Evolutionary conservation across 73 alveolate genomes (phyloP), one percentile per base, ranked within the genome.

Genomic region (Paramecium sonneborni): DNA sequence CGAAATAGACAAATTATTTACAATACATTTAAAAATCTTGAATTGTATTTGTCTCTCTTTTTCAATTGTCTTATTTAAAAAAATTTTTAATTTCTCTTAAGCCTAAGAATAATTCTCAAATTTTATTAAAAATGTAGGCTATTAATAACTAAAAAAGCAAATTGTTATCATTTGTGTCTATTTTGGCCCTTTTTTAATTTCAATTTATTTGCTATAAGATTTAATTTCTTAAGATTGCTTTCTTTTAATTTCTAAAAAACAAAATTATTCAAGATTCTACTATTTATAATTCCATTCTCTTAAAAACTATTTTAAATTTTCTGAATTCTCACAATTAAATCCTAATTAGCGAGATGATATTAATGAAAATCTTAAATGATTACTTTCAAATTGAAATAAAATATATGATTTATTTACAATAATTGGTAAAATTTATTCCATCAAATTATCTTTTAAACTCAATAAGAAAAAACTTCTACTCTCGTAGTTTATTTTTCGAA

Each of bases 391-490:
- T 62, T 62, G 24, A 62, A 26, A 62, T 62, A 62, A 62, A 6
- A 62, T 62, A 32, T 30, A 62, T 1, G 84, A 62, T 12, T 62
- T 62, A 62, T 62, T 62, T 62, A 62, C 84, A 62, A 62, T 62
- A 3, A 62, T 62, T 26, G 84, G 84, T 12, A 62, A 62, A 2
- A 62, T 62, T 26, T 62, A 30, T 62, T 62, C 84, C 84, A 26
- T 30, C 18, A 62, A 32, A 32, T 62, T 62, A 62, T 62, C 84
- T 3, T 62, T 62, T 30, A 62, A 62, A 62, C 84, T 62, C 26
- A 62, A 32, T 62, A 26, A 62, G 24, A 62, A 62, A 26, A 26
- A 62, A 3, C 84, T 62, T 2, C 84, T 15, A 62, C 84, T 62
- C 6, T 62, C 84, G 6, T 30, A 62, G 20, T 62, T 62, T 20